These are phyloP conservation scores for Cryphonectria japonica DNA, from an alignment of 2,329 filamentous ascomycete genomes.

Conservation along the genomic window DNA sequence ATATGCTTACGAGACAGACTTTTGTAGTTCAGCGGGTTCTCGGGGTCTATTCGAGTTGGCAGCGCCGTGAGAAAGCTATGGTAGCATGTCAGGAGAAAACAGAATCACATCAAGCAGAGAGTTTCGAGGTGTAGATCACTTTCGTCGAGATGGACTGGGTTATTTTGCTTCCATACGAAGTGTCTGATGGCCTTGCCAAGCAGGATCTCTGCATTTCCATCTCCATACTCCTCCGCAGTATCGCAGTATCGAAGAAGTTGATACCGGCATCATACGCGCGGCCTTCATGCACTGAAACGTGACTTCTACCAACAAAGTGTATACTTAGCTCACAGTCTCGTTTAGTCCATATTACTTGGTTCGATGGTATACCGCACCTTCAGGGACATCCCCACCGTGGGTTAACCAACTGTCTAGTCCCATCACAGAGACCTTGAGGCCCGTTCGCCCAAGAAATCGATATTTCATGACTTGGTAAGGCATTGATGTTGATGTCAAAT, in stretches of 20 bases:
- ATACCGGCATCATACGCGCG: constrained; percentile 62
- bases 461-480: neutral
- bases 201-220: constrained; percentile 64
- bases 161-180: constrained; percentile 64
- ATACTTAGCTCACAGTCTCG: neutral
- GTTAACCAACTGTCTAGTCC: neutral
- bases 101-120: neutral
- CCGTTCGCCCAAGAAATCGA: constrained; percentile 4
- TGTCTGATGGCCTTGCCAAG: constrained; percentile 65
- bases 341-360: neutral
- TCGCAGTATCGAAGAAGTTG: constrained; percentile 66
- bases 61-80: neutral
- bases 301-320: constrained; percentile 44
- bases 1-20: constrained; percentile 72
- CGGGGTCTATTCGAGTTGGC: constrained; percentile 11
- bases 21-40: constrained; percentile 66
- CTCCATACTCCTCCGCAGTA: constrained; percentile 53
- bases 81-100: neutral
- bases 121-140: constrained; percentile 37
- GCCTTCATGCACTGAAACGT: constrained; percentile 62
- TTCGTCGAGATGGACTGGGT: constrained; percentile 65
- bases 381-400: constrained; percentile 2
- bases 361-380: constrained; percentile 1
- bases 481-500: neutral
- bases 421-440: constrained; percentile 9